These are phyloP conservation scores for Saccharomycopsis synnaedendra DNA, from an alignment of 805 yeast species.

Conservation along the genomic window DNA sequence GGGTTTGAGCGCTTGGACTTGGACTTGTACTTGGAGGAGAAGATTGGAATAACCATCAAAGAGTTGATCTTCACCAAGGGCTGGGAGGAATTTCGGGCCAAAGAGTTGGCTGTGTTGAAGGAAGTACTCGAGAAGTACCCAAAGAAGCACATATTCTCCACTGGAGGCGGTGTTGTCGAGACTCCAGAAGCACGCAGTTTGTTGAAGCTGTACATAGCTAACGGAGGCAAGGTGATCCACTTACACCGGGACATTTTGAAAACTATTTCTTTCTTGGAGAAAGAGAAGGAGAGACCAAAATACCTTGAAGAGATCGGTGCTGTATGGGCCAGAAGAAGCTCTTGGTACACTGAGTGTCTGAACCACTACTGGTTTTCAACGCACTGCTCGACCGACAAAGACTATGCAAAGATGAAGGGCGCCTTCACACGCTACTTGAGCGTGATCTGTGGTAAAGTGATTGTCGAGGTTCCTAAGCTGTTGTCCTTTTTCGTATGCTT, in stretches of 20 bases:
- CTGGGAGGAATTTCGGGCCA: slow-evolving; percentile 78
- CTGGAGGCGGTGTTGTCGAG: slow-evolving; percentile 97
- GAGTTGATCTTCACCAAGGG: slow-evolving; percentile 53
- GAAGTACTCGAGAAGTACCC: slow-evolving; percentile 31
- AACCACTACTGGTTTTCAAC: slow-evolving; percentile 69
- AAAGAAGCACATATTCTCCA: slow-evolving; percentile 61
- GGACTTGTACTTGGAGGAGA: slow-evolving; percentile 59
- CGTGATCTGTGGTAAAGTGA: slow-evolving; percentile 46
- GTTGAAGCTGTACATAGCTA: slow-evolving; percentile 38
- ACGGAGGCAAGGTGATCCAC: slow-evolving; percentile 78
- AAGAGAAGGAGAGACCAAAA: slow-evolving; percentile 83
- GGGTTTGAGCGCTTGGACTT: slow-evolving; percentile 65
- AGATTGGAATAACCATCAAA: slow-evolving; percentile 39
- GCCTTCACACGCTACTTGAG: slow-evolving; percentile 49
- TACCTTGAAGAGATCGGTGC: slow-evolving; percentile 65
- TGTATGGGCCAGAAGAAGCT: slow-evolving; percentile 78
- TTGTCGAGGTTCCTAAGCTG: slow-evolving; percentile 22
- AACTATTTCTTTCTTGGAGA: slow-evolving; percentile 60
- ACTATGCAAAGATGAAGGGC: slow-evolving; percentile 43
- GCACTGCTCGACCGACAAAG: slow-evolving; percentile 45
- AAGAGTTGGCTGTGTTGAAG: slow-evolving; percentile 48
- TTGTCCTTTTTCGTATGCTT: slow-evolving; percentile 66
- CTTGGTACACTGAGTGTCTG: slow-evolving; percentile 71
- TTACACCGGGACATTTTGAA: slow-evolving; percentile 80
- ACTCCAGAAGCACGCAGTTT: slow-evolving; percentile 50